These are phyloP conservation scores for Daldinia bambusicola DNA, from an alignment of 495 filamentous ascomycete species.

Conservation along the genomic window DNA sequence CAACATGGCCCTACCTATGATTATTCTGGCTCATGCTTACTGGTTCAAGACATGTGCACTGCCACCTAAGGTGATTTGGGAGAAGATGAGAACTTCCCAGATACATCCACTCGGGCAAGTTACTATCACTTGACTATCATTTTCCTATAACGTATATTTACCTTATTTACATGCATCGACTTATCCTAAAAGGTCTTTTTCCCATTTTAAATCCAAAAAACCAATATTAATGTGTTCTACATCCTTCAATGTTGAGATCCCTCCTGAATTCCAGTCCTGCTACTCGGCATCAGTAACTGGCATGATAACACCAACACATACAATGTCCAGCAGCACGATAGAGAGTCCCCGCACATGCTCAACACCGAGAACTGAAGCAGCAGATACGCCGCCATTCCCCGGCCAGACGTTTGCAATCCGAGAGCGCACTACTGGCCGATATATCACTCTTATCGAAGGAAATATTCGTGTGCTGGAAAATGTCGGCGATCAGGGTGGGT, in stretches of 20 bases:
- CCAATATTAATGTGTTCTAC: background rate
- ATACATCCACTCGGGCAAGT: background rate
- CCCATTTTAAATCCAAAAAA: background rate
- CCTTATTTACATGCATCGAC: too few species aligned
- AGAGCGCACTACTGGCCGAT: slow-evolving; percentile 2
- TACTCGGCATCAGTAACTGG: background rate
- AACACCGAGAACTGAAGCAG: background rate
- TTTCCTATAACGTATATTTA: too few species aligned
- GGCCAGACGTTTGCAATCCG: background rate
- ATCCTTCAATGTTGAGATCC: background rate
- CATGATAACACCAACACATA: background rate
- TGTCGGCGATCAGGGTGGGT: slow-evolving; percentile 10
- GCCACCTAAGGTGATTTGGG: too few species aligned
- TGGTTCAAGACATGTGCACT: too few species aligned
- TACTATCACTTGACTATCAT: too few species aligned
- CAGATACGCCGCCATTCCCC: background rate
- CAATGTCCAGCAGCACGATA: background rate
- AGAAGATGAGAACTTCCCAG: too few species aligned
- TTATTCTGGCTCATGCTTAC: too few species aligned
- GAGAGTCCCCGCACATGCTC: background rate
- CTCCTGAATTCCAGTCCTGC: background rate
- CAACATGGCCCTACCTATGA: too few species aligned
- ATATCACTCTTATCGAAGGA: slow-evolving; percentile 8
- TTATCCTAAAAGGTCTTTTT: too few species aligned
- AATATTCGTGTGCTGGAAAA: background rate